Base-by-base conservation (phyloP, 345 rosid genomes). In the Arabis alpina region DNA sequence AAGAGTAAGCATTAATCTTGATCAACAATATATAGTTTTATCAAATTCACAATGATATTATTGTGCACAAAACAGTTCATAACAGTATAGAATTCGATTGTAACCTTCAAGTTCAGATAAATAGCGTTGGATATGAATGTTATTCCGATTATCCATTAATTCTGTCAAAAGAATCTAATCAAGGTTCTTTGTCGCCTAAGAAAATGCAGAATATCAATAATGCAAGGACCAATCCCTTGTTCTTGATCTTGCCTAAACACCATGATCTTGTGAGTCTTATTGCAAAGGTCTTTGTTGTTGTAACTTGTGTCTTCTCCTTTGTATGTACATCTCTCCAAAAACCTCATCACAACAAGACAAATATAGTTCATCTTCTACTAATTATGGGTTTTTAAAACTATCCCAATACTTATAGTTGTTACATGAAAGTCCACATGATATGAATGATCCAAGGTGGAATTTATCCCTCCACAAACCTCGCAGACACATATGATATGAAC, bases 51-150 rank as follows among this genome's bases (percentile, higher is more conserved):
- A 0, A 4, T 28, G 30, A 64, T 54, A 4, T 4, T 15, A 0
- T 19, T n/a, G 36, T 1, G 16, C n/a, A n/a, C n/a, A n/a, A n/a
- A n/a, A n/a, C n/a, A n/a, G n/a, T n/a, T n/a, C n/a, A n/a, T n/a
- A n/a, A n/a, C n/a, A 64, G 60, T 14, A 36, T 10, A 34, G 2
- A 27, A 59, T 6, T 42, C 42, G 64, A 6, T 42, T 45, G 7
- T 30, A 76, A 93, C 99, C 99, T 95, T 92, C 88, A 28, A 95
- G 93, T 76, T 92, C 90, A 49, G 77, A 81, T 71, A 92, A 52
- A 1, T 98, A 90, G 81, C 88, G 92, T 45, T 76, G 77, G 73
- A 86, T 75, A 68, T 63, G 93, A 83, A 80, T 82, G 54, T 79
- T 86, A 62, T 78, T 63, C 68, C 87, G 86, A 51, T 59, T 87